Evolutionary conservation across 306 rosid species (phyloP).

Genomic region (Prunus campanulata): DNA sequence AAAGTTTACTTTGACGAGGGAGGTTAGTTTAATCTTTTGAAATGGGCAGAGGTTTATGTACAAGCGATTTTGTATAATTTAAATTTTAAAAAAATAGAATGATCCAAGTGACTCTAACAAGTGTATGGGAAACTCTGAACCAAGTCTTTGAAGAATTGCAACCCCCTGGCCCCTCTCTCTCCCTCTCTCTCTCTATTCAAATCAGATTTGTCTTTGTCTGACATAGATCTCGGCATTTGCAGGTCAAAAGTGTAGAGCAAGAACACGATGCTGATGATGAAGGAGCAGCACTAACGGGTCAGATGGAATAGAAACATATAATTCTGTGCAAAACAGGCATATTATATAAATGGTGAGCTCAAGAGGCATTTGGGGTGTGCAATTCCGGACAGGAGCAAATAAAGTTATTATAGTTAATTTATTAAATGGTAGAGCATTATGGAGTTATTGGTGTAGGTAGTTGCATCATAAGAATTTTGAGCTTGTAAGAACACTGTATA

Average conservation of each 20-base stretch:
- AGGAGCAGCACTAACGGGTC: conserved; percentile 50
- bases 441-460: background rate
- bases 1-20: too few species aligned
- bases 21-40: background rate
- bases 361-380: conserved; percentile 7
- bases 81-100: too few species aligned
- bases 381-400: conserved; percentile 32
- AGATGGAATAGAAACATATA: conserved; percentile 39
- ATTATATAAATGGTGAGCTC: conserved; percentile 1
- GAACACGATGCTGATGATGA: conserved; percentile 74
- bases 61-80: too few species aligned
- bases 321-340: conserved; percentile 1
- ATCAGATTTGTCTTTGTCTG: background rate
- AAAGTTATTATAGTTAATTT: background rate
- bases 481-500: background rate
- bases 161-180: too few species aligned
- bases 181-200: background rate
- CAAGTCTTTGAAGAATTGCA: too few species aligned
- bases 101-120: too few species aligned
- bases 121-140: too few species aligned
- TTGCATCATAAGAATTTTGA: background rate
- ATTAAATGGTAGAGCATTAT: background rate
- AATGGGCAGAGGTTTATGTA: background rate
- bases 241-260: conserved; percentile 94
- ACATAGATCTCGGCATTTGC: conserved; percentile 23